Evolutionary conservation across 75 land plant species (phyloP).

Genomic region (Adiantum capillusveneris): DNA sequence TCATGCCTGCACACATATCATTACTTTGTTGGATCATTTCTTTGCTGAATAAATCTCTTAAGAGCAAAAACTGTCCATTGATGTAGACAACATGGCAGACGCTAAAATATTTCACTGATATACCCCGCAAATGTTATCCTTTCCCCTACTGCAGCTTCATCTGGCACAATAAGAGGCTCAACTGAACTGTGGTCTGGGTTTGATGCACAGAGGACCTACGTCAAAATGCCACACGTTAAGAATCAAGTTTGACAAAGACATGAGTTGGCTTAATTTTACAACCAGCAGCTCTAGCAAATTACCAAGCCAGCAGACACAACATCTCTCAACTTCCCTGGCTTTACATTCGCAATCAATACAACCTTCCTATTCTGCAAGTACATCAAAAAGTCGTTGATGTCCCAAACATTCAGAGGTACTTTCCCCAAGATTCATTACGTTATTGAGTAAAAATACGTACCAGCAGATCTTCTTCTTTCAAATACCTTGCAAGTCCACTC

Average conservation of each 20-base stretch:
- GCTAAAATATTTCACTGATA: too few species aligned
- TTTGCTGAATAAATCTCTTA: too few species aligned
- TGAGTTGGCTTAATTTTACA: too few species aligned
- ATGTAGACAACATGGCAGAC: too few species aligned
- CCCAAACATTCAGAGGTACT: background rate
- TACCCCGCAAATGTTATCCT: constrained; percentile 78
- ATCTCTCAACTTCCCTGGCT: constrained; percentile 93
- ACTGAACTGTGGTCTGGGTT: constrained; percentile 73
- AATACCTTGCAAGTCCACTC: constrained; percentile 93
- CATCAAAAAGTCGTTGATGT: background rate
- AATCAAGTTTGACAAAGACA: too few species aligned
- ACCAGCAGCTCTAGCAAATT: too few species aligned
- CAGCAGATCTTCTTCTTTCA: constrained; percentile 61
- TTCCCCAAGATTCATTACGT: background rate
- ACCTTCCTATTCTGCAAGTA: constrained; percentile 71
- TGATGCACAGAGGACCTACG: constrained; percentile 96
- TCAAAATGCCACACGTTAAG: too few species aligned
- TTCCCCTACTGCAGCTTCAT: constrained; percentile 71
- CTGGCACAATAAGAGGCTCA: constrained; percentile 84
- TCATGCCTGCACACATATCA: constrained; percentile 40
- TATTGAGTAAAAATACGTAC: constrained; percentile 21
- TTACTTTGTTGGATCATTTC: background rate
- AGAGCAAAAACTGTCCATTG: too few species aligned
- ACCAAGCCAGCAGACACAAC: constrained; percentile 93
- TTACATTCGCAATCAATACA: constrained; percentile 84